Conservation (phyloP, 116 monocot species). For the Papilionanthe hybrid region DNA sequence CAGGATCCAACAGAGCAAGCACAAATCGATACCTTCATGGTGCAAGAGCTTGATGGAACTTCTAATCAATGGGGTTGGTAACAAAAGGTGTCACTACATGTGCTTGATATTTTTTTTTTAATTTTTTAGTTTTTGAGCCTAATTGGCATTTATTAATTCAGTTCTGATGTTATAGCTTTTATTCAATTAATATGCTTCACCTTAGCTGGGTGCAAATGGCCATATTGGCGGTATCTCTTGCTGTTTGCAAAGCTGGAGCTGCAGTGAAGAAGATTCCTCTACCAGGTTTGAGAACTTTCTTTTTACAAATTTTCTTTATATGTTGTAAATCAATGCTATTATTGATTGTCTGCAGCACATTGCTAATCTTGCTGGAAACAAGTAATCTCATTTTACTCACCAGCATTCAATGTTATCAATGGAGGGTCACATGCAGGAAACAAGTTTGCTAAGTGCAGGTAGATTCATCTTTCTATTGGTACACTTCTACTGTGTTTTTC, state of each 20-base stretch:
- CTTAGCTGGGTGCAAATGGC: constrained; percentile 98
- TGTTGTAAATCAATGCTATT: not conserved
- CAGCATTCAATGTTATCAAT: constrained; percentile 97
- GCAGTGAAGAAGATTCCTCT: constrained; percentile 78
- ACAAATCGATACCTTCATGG: constrained; percentile 86
- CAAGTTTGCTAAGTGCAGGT: constrained; percentile 98
- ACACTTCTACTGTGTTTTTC: no score
- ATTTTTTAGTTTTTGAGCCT: not conserved
- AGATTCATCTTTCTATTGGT: not conserved
- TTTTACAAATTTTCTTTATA: not conserved
- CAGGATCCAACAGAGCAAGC: constrained; percentile 85
- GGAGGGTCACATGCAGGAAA: constrained; percentile 98
- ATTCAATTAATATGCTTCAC: constrained; percentile 1
- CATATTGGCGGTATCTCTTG: constrained; percentile 92
- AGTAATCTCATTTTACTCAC: constrained; percentile 83
- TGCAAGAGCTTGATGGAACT: constrained; percentile 93
- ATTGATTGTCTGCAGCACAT: constrained; percentile 57
- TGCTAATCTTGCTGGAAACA: constrained; percentile 95
- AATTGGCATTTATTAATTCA: not conserved
- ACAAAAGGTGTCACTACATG: constrained; percentile 58
- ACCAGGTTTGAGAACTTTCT: constrained; percentile 43
- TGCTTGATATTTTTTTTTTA: not conserved
- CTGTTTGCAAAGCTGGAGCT: constrained; percentile 95
- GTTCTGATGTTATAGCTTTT: not conserved
- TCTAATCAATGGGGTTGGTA: constrained; percentile 98